Evolutionary conservation across 2,329 filamentous ascomycete genomes (phyloP).

Genomic region (Zymoseptoria ardabiliae): DNA sequence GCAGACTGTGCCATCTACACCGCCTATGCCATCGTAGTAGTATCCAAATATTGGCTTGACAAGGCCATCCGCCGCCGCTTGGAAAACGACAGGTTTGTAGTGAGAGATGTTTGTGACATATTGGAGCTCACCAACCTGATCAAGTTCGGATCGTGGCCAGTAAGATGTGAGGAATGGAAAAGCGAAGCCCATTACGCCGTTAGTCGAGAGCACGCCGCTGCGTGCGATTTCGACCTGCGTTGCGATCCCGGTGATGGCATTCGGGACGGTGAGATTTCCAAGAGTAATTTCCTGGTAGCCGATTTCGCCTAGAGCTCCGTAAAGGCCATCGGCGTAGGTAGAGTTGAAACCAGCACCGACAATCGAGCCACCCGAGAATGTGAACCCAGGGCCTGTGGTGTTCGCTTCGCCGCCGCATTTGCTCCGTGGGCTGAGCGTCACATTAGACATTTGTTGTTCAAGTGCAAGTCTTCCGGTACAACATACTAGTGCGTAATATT

Average conservation of each 20-base stretch:
- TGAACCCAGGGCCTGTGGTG: not conserved
- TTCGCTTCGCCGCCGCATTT: not conserved
- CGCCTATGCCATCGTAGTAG: not conserved
- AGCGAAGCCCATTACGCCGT: not conserved
- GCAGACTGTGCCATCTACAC: not conserved
- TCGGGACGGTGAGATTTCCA: not conserved
- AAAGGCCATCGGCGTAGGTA: not conserved
- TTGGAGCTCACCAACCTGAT: not conserved
- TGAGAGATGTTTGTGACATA: not conserved
- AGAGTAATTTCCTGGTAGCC: not conserved
- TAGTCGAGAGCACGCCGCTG: not conserved
- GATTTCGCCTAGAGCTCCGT: not conserved
- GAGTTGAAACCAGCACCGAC: not conserved
- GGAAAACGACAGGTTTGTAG: not conserved
- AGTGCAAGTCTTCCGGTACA: not conserved
- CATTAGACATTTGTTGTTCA: not conserved
- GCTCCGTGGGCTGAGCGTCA: not conserved
- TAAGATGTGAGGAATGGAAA: not conserved
- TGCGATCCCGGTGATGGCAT: not conserved
- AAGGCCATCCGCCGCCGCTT: not conserved
- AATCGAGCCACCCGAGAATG: not conserved
- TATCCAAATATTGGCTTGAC: not conserved
- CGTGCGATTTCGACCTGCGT: not conserved
- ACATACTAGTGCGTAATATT: not conserved
- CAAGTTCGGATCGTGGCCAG: not conserved